Evolutionary conservation across 2,329 filamentous ascomycete genomes (phyloP), one percentile per base, ranked within the genome.

Genomic region (Bimuria novae-zelandiae): DNA sequence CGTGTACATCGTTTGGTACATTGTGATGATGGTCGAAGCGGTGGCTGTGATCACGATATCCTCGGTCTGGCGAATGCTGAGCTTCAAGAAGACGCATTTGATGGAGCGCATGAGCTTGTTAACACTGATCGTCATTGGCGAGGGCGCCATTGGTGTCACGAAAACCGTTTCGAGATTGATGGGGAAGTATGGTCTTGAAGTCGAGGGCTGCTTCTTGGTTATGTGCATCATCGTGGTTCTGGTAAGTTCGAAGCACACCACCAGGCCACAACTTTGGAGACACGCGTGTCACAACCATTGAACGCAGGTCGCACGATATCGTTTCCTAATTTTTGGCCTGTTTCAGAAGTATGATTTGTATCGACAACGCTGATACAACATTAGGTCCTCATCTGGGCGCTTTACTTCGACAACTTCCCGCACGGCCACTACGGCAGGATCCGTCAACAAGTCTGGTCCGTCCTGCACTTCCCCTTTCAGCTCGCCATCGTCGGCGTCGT

Each of bases 51-150:
- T 88, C 29, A 70, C 69, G 4, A 72, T 85, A 4, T 85, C 85
- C 8, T 80, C 78, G 43, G 70, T 76, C 21, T 86, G 79, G 67
- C 76, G 80, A 3, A 79, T 82, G 44, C 76, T 88, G 37, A 83
- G 82, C 49, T 85, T 88, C 63, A 80, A 83, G 54, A 77, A 81
- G 51, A 88, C 84, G 0, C 84, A 87, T 64, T 68, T 88, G 49
- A 84, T 85, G 62, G 83, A 85, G 62, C 79, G 86, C 8, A 82
- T 88, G 79, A 82, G 80, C 11, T 75, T 87, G 2, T 75, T 88
- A 50, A 88, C 85, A 0, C 76, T 88, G 42, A 86, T 88, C 55
- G 84, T 89, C 51, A 80, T 88, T 52, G 85, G 86, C 12, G 85
- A 88, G 62, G 84, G 84, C 45, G 82, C 86, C 14, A 85, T 87